Evolutionary conservation across 192 early-diverging fungal genomes (phyloP).

Genomic region (Umbelopsis sp.): DNA sequence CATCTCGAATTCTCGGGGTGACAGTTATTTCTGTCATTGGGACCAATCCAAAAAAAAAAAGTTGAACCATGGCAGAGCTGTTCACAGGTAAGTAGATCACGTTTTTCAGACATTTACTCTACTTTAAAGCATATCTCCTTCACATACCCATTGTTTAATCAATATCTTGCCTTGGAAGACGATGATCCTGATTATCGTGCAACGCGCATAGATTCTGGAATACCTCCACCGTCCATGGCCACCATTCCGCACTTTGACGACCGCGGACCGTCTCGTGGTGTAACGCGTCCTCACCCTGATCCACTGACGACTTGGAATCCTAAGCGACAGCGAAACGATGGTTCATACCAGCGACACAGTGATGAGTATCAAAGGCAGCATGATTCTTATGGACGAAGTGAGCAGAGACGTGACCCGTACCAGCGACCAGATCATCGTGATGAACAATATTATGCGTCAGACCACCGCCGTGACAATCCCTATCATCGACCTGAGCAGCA

Average conservation of each 20-base stretch:
- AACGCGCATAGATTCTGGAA: conserved; percentile 42
- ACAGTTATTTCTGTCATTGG: conserved; percentile 16
- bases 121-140: no score
- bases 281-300: conserved; percentile 30
- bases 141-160: background rate
- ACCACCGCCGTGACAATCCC: no score
- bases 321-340: conserved; percentile 39
- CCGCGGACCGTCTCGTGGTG: conserved; percentile 13
- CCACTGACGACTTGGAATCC: conserved; percentile 30
- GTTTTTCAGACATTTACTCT: no score
- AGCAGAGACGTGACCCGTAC: background rate
- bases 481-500: no score
- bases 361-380: background rate
- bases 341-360: conserved; percentile 30
- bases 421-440: conserved; percentile 22
- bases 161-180: conserved; percentile 14
- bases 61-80: background rate
- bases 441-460: no score
- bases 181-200: conserved; percentile 44
- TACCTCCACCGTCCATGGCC: conserved; percentile 43
- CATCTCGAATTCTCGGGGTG: background rate
- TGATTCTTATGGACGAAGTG: no score
- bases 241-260: conserved; percentile 39
- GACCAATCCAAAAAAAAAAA: background rate
- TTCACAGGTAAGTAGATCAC: background rate